Conservation (phyloP, 2,329 filamentous ascomycete genomes). For the Penicillium thymicola region DNA sequence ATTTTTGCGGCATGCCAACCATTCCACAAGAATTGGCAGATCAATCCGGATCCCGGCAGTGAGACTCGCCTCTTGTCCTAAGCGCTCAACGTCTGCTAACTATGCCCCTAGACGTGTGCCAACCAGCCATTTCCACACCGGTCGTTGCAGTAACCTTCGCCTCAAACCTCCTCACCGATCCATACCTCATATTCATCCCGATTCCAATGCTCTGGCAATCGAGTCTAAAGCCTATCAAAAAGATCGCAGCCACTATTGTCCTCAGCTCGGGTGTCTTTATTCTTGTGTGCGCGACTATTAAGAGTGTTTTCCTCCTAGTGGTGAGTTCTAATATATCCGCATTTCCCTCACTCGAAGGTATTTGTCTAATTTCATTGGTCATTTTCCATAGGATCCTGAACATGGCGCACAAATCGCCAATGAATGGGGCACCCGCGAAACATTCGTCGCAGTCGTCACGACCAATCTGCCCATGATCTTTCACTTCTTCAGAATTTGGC, state of each 20-base stretch:
- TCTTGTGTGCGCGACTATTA: conserved; percentile 51
- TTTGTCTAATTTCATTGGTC: neutral
- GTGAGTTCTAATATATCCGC: conserved; percentile 16
- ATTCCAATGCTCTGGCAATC: conserved; percentile 55
- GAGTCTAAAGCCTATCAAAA: conserved; percentile 47
- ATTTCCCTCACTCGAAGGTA: neutral
- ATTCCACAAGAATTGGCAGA: conserved; percentile 55
- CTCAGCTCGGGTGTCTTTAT: conserved; percentile 54
- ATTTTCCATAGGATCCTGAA: conserved; percentile 24
- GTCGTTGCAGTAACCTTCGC: conserved; percentile 48
- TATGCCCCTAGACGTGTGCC: conserved; percentile 40
- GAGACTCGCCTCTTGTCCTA: conserved; percentile 23
- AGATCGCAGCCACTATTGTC: conserved; percentile 49
- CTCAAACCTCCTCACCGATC: conserved; percentile 53
- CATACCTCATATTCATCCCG: conserved; percentile 58
- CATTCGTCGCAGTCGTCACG: conserved; percentile 40
- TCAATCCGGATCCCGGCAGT: conserved; percentile 56
- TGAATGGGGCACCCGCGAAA: conserved; percentile 40
- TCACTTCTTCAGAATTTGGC: conserved; percentile 42
- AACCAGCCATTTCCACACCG: conserved; percentile 48
- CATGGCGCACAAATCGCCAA: conserved; percentile 33
- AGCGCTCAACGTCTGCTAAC: neutral
- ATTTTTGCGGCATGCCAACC: conserved; percentile 52
- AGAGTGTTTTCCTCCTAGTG: conserved; percentile 48
- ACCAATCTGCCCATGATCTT: conserved; percentile 41